Conservation (phyloP, 768 basidiomycete genomes). For the Phylloporus arenicola region DNA sequence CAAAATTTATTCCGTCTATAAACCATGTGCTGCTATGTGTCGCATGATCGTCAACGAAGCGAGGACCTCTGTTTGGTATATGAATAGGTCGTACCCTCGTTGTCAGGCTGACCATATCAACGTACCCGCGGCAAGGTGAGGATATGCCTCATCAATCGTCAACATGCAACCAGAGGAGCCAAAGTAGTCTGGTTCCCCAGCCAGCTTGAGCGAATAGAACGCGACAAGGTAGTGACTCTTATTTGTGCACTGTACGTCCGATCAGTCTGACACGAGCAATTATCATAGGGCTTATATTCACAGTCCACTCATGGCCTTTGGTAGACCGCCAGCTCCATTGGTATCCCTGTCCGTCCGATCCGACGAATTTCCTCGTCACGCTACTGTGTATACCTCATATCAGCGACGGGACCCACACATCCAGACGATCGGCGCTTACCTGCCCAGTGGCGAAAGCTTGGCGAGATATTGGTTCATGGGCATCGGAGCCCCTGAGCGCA, state of each 20-base stretch:
- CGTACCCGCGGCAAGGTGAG: slow-evolving; percentile 52
- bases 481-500: slow-evolving; percentile 33
- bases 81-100: slow-evolving; percentile 10
- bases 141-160: slow-evolving; percentile 57
- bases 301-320: slow-evolving; percentile 60
- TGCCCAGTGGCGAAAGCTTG: slow-evolving; percentile 35
- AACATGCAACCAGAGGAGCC: slow-evolving; percentile 58
- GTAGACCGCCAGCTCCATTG: slow-evolving; percentile 49
- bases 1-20: slow-evolving; percentile 24
- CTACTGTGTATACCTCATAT: slow-evolving; percentile 30
- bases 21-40: slow-evolving; percentile 46
- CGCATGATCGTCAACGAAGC: slow-evolving; percentile 61
- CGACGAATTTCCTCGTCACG: slow-evolving; percentile 47
- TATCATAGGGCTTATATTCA: slow-evolving; percentile 28
- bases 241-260: slow-evolving; percentile 47
- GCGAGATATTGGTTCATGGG: slow-evolving; percentile 52
- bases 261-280: not conserved
- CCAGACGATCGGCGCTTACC: slow-evolving; percentile 31
- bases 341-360: slow-evolving; percentile 57
- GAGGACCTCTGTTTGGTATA: slow-evolving; percentile 44
- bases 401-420: not conserved
- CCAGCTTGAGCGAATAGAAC: slow-evolving; percentile 51
- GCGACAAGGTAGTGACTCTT: slow-evolving; percentile 48
- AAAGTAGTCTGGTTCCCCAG: slow-evolving; percentile 49
- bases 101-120: slow-evolving; percentile 5